phyloP scores from a whole-genome alignment of 106 monocot species.

The Allium fistulosum region DNA sequence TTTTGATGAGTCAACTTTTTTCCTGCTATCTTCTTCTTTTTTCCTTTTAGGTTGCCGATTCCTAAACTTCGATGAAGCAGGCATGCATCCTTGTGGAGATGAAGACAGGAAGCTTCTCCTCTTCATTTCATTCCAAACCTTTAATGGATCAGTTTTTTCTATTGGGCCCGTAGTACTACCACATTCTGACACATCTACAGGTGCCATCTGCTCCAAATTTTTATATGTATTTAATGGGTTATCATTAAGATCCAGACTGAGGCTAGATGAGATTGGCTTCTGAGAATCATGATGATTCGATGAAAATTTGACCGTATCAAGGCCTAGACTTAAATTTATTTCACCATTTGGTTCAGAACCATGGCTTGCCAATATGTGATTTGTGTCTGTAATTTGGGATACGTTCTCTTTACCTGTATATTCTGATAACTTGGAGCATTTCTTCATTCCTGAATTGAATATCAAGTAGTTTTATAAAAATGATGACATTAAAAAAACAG shows the following conservation, averaged over 20 bases:
- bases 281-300: neutral
- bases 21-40: slow-evolving; percentile 51
- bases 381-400: neutral
- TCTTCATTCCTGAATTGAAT: slow-evolving; percentile 8
- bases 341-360: slow-evolving; percentile 11
- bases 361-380: slow-evolving; percentile 8
- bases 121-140: slow-evolving; percentile 86
- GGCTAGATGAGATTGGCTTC: neutral
- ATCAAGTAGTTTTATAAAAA: too few species aligned
- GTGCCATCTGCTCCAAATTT: slow-evolving; percentile 32
- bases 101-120: slow-evolving; percentile 79
- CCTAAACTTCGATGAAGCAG: slow-evolving; percentile 28
- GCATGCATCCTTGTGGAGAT: slow-evolving; percentile 33
- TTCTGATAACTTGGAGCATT: slow-evolving; percentile 7
- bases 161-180: slow-evolving; percentile 62
- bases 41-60: slow-evolving; percentile 37
- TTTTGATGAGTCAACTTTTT: slow-evolving; percentile 27
- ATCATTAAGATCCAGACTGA: slow-evolving; percentile 27
- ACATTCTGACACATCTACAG: slow-evolving; percentile 59
- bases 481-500: too few species aligned
- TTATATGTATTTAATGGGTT: slow-evolving; percentile 69
- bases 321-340: slow-evolving; percentile 11
- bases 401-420: slow-evolving; percentile 13
- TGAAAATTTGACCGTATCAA: slow-evolving; percentile 2
- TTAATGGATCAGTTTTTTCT: slow-evolving; percentile 46